Base-by-base conservation (phyloP, 768 basidiomycete species). In the Pleurotus djamor region DNA sequence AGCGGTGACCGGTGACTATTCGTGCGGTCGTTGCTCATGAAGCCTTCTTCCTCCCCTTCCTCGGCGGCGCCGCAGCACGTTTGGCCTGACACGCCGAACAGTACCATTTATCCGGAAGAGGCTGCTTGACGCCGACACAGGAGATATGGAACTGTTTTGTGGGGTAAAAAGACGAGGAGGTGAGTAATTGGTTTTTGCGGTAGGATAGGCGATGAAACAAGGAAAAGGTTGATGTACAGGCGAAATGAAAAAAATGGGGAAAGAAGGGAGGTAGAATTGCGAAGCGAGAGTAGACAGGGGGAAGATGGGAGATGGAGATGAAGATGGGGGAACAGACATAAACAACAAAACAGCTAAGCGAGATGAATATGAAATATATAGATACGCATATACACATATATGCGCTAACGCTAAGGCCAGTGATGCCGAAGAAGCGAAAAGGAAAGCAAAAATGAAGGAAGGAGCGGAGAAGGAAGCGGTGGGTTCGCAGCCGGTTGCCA, bases 131-230 rank as follows among this genome's bases (percentile, higher is more conserved):
- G 32, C 80, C 79, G 12, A 86, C 83, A 64, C 85, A 87, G 35
- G 75, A 72, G 38, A 87, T 72, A 66, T 87, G 85, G 74, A 86
- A 87, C 85, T 86, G 61, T 28, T 32, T 10, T 28, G 21, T 28
- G 21, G 21, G 21, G 21, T 28, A 28, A 28, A 28, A 28, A 28
- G 3, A 28, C 21, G 21, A 28, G 21, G 21, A 28, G 21, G 21
- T 28, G 21, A 28, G 21, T 28, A 28, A 28, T 28, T 28, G 21
- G 21, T 28, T 28, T 28, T 28, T 28, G 21, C 21, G 21, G 21
- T 28, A 28, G 21, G 21, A 3, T 28, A 28, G 21, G 21, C 21
- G 21, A 28, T 28, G 21, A 28, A 28, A 28, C 21, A 28, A 28
- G 21, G 3, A 28, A 28, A 28, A 28, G 21, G 3, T 28, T 28